phyloP scores from a whole-genome alignment of 257 asterid species.

The Coffea canephora region DNA sequence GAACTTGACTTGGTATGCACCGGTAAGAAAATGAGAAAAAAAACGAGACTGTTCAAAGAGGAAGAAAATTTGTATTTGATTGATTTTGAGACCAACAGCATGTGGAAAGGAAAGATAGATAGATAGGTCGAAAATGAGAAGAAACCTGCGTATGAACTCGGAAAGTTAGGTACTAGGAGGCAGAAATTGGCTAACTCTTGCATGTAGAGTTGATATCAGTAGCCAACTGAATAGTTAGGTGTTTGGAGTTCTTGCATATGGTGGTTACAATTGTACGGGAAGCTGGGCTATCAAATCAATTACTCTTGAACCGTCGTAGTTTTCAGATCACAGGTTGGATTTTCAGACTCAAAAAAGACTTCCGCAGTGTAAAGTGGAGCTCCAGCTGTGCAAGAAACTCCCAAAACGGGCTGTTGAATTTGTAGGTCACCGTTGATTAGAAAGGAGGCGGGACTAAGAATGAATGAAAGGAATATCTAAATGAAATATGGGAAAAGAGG shows the following conservation, averaged over 20 bases:
- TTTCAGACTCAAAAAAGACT: no score
- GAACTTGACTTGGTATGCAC: no score
- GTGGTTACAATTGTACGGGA: neutral
- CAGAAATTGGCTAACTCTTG: neutral
- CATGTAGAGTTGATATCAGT: neutral
- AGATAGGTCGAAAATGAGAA: neutral
- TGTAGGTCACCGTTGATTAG: no score
- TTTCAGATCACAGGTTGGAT: no score
- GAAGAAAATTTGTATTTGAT: neutral
- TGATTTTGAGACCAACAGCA: neutral
- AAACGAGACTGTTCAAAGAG: neutral
- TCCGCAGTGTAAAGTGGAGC: no score
- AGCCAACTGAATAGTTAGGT: neutral
- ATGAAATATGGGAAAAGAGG: no score
- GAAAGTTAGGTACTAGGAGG: neutral
- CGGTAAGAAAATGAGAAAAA: no score
- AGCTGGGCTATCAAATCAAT: neutral
- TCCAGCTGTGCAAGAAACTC: no score
- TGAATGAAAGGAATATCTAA: no score
- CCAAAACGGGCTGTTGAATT: no score
- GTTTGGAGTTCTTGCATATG: neutral
- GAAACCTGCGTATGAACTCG: neutral
- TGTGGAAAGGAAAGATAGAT: neutral
- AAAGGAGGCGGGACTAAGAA: no score
- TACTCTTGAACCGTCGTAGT: neutral